A percentile compares a stretch with the other conserved stretches of the same genome.
phyloP scores from a whole-genome alignment of 345 rosid genomes.

The Euphorbia peplus region DNA sequence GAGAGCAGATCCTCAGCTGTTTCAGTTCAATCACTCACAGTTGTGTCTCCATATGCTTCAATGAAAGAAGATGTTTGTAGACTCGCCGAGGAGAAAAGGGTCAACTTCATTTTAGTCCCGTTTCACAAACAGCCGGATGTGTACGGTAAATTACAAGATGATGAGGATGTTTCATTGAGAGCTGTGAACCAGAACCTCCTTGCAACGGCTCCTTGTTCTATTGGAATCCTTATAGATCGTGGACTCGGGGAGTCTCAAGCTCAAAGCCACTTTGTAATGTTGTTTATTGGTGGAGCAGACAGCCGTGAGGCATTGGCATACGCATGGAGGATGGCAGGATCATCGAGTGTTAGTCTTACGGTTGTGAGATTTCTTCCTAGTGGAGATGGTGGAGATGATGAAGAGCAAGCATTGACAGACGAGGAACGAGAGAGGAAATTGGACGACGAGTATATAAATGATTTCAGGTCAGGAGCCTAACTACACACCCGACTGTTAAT shows the following conservation, averaged over 20 bases:
- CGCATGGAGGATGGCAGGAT: slow-evolving; percentile 27
- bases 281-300: slow-evolving; percentile 31
- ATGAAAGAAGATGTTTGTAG: slow-evolving; percentile 35
- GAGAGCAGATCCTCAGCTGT: background rate
- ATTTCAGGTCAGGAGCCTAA: no score
- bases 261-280: slow-evolving; percentile 15
- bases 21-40: slow-evolving; percentile 26
- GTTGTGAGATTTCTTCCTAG: slow-evolving; percentile 23
- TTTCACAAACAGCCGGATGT: slow-evolving; percentile 20
- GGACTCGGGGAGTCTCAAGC: slow-evolving; percentile 14
- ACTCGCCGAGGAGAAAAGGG: slow-evolving; percentile 29
- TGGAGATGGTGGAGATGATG: background rate
- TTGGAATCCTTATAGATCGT: slow-evolving; percentile 31
- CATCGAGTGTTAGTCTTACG: slow-evolving; percentile 6
- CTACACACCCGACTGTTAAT: no score
- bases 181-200: slow-evolving; percentile 22
- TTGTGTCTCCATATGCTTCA: slow-evolving; percentile 28
- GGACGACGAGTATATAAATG: slow-evolving; percentile 35
- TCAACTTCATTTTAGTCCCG: slow-evolving; percentile 27
- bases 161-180: slow-evolving; percentile 7
- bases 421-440: slow-evolving; percentile 22
- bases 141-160: slow-evolving; percentile 11
- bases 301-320: slow-evolving; percentile 30
- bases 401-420: background rate
- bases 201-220: slow-evolving; percentile 23